Evolutionary conservation across 225 moss, liverwort and hornwort genomes (phyloP).

Genomic region (Bryum argenteum): DNA sequence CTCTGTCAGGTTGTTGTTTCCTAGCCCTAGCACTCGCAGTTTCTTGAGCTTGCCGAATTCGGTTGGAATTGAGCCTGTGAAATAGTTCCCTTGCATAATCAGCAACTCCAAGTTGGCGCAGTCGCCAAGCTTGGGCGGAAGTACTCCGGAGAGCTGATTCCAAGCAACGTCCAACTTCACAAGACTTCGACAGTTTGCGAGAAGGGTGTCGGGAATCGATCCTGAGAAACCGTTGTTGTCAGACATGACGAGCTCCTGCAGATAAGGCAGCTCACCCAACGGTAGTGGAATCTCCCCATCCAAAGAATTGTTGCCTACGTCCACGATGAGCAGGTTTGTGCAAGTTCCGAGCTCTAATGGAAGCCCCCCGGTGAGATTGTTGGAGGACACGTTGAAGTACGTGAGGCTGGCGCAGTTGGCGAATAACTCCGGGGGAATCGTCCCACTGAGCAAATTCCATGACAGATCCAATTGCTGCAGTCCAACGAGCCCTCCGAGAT

Average conservation of each 20-base stretch:
- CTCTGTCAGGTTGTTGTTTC: constrained; percentile 35
- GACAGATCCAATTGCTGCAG: constrained; percentile 49
- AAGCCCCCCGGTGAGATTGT: constrained; percentile 33
- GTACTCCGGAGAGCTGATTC: constrained; percentile 50
- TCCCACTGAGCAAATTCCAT: constrained; percentile 32
- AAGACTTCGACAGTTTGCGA: constrained; percentile 42
- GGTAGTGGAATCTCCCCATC: constrained; percentile 46
- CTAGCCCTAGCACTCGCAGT: constrained; percentile 42
- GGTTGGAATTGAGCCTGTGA: constrained; percentile 57
- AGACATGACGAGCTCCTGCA: constrained; percentile 46
- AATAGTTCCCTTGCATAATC: constrained; percentile 57
- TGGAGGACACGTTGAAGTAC: constrained; percentile 50
- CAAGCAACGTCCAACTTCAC: constrained; percentile 48
- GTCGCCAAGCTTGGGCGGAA: constrained; percentile 58
- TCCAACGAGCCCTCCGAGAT: constrained; percentile 26
- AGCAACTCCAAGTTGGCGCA: constrained; percentile 62
- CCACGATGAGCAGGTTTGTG: constrained; percentile 38
- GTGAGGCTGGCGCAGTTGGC: constrained; percentile 34
- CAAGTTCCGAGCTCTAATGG: constrained; percentile 34
- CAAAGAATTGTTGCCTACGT: constrained; percentile 63
- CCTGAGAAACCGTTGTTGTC: constrained; percentile 39
- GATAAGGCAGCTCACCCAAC: constrained; percentile 37
- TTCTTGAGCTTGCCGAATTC: constrained; percentile 58
- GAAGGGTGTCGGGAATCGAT: constrained; percentile 36
- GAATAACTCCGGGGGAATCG: constrained; percentile 31